These are phyloP conservation scores for Microthlaspi erraticum DNA, from an alignment of 345 rosid species.

Conservation along the genomic window DNA sequence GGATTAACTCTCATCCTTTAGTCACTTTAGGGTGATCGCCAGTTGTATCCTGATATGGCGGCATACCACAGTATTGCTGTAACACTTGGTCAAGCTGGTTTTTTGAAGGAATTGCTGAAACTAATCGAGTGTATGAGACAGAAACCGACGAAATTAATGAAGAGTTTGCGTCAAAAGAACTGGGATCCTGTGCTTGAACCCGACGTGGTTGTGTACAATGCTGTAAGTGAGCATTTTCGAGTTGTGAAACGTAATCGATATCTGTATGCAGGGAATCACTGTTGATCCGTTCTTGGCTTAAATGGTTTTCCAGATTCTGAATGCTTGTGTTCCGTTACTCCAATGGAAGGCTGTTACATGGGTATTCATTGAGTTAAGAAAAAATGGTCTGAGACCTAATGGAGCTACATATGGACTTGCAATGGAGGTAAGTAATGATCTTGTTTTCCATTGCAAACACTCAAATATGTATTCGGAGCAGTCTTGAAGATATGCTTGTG, in stretches of 20 bases:
- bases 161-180: conserved; percentile 56
- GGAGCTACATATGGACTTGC: conserved; percentile 97
- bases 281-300: conserved; percentile 18
- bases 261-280: conserved; percentile 1
- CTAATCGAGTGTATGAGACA: conserved; percentile 78
- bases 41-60: conserved; percentile 89
- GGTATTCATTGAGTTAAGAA: conserved; percentile 86
- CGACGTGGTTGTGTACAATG: conserved; percentile 86
- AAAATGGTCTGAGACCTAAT: conserved; percentile 77
- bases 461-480: neutral
- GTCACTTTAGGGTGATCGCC: conserved; percentile 67
- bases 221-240: conserved; percentile 61
- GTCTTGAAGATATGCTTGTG: conserved; percentile 39
- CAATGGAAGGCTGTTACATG: conserved; percentile 94
- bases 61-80: conserved; percentile 83
- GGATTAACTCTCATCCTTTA: conserved; percentile 44
- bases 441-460: conserved; percentile 3
- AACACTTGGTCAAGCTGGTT: conserved; percentile 89
- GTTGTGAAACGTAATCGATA: neutral
- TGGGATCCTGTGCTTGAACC: conserved; percentile 92
- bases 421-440: conserved; percentile 87
- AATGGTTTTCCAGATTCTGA: conserved; percentile 63
- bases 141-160: conserved; percentile 60
- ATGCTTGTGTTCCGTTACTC: conserved; percentile 81
- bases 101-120: conserved; percentile 69